Evolutionary conservation across 106 monocot species (phyloP).

Genomic region (Hemerocallis citrina): DNA sequence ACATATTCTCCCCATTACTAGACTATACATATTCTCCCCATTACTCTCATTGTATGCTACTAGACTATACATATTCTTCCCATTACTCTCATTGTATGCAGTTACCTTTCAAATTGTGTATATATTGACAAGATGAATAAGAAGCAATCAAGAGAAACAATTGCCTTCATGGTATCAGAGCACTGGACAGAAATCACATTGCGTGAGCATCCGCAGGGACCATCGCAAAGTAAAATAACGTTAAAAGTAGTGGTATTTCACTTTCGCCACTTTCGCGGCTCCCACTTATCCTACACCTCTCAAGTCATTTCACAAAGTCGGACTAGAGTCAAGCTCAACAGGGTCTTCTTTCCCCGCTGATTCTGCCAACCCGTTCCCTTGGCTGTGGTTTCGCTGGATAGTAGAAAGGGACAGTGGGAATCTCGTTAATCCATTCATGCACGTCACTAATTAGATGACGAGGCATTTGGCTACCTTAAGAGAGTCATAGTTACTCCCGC

Average conservation of each 20-base stretch:
- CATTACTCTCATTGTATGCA: no score
- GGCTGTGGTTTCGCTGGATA: slow-evolving; percentile 63
- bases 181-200: no score
- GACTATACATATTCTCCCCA: no score
- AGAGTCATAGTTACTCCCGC: slow-evolving; percentile 70
- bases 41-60: no score
- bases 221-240: slow-evolving; percentile 10
- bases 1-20: no score
- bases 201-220: no score
- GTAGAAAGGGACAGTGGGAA: slow-evolving; percentile 62
- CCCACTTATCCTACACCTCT: slow-evolving; percentile 26
- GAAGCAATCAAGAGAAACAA: no score
- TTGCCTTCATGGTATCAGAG: no score
- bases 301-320: slow-evolving; percentile 22
- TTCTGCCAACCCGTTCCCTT: slow-evolving; percentile 26
- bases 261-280: slow-evolving; percentile 4
- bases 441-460: slow-evolving; percentile 54
- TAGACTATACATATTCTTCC: no score
- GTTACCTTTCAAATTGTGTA: no score
- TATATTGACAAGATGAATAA: no score
- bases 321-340: slow-evolving; percentile 28
- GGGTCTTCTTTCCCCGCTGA: slow-evolving; percentile 18
- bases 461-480: slow-evolving; percentile 90
- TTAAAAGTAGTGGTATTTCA: slow-evolving; percentile 16
- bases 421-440: slow-evolving; percentile 78